phyloP scores from a whole-genome alignment of 331 rosid genomes.

The Rhamnella rubrinervis region DNA sequence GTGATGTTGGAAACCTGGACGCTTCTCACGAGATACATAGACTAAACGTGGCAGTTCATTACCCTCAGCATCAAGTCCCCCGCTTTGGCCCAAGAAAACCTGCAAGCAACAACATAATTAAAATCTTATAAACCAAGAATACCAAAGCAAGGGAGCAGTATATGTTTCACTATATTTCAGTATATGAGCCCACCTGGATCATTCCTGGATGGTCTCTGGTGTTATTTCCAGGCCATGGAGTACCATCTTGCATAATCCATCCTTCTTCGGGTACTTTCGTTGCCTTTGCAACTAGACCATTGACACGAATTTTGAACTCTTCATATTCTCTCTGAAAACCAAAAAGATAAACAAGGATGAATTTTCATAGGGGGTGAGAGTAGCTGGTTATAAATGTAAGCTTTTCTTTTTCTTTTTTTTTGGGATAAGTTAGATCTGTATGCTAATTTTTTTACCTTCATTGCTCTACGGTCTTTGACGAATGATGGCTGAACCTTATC shows the following conservation, averaged over 20 bases:
- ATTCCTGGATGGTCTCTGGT: slow-evolving; percentile 99
- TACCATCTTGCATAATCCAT: slow-evolving; percentile 99
- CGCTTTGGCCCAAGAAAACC: slow-evolving; percentile 99
- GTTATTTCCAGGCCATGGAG: slow-evolving; percentile 99
- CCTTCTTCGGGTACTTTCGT: slow-evolving; percentile 93
- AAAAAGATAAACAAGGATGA: slow-evolving; percentile 13
- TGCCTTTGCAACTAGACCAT: slow-evolving; percentile 90
- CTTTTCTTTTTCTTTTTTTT: too few species aligned
- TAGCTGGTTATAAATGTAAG: background rate
- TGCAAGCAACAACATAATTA: slow-evolving; percentile 27
- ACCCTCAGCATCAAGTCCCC: slow-evolving; percentile 93
- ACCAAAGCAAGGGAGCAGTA: slow-evolving; percentile 8
- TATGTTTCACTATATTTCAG: background rate
- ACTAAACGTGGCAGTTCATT: slow-evolving; percentile 94
- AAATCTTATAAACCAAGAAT: background rate
- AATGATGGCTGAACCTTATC: slow-evolving; percentile 96
- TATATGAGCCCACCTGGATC: slow-evolving; percentile 71
- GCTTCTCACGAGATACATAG: slow-evolving; percentile 99
- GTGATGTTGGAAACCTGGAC: slow-evolving; percentile 99
- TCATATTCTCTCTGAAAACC: slow-evolving; percentile 84
- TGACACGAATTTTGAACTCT: slow-evolving; percentile 89
- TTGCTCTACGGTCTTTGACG: slow-evolving; percentile 96
- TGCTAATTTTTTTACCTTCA: slow-evolving; percentile 61
- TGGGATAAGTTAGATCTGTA: background rate
- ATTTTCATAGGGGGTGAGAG: background rate